A percentile compares a stretch with the other conserved stretches of the same genome.
Evolutionary conservation across 148 eudicot genomes (phyloP).

Genomic region (Suaeda aralocaspica): DNA sequence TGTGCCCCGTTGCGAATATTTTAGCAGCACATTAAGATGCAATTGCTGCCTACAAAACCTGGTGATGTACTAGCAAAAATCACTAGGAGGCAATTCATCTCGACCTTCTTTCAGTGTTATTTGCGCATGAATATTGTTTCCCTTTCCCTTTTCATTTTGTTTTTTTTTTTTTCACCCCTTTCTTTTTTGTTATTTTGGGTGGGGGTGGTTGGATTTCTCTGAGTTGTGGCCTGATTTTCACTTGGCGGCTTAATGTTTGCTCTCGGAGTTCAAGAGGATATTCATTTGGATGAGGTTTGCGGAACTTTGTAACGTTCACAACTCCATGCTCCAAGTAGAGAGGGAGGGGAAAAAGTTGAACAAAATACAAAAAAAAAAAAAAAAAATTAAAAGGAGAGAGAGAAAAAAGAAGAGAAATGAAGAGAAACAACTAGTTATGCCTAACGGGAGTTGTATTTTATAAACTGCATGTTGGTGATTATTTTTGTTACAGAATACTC

Average conservation of each 20-base stretch:
- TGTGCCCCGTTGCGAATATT: neutral
- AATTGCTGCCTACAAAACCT: conserved; percentile 1
- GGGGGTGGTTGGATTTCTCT: neutral
- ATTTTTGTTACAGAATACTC: no score
- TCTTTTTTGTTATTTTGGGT: neutral
- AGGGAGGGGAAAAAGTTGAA: neutral
- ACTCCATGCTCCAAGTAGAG: neutral
- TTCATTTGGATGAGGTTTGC: neutral
- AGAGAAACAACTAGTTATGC: no score
- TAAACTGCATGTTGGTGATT: no score
- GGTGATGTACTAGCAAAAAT: neutral
- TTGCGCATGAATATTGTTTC: neutral
- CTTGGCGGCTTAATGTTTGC: neutral
- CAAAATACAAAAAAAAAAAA: neutral
- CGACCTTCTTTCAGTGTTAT: neutral
- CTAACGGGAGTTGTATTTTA: no score
- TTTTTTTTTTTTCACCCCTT: neutral
- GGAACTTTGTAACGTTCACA: neutral
- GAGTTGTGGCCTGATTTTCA: neutral
- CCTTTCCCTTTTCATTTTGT: neutral
- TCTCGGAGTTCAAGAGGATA: neutral
- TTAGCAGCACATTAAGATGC: neutral
- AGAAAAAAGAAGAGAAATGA: neutral
- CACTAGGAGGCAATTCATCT: neutral
- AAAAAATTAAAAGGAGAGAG: neutral